Evolutionary conservation across 768 basidiomycete species (phyloP).

Genomic region (Xerocomellus dryophilus): DNA sequence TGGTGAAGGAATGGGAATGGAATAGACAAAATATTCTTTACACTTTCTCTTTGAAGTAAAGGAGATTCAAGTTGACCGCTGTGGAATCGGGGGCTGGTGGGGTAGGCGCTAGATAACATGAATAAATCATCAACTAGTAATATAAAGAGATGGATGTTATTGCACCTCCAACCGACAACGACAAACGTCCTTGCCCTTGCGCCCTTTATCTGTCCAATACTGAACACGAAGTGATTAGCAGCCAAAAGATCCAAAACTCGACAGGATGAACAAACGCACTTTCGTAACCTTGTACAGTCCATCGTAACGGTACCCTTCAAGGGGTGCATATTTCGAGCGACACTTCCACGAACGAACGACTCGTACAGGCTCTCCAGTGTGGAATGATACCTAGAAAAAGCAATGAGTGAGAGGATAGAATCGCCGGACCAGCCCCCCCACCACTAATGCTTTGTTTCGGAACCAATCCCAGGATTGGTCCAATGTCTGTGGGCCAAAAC

Average conservation of each 20-base stretch:
- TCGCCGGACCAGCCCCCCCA: neutral
- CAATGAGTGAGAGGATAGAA: neutral
- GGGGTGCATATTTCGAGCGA: slow-evolving; percentile 27
- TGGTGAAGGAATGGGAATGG: neutral
- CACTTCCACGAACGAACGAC: slow-evolving; percentile 24
- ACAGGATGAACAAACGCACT: slow-evolving; percentile 10
- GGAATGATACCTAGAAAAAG: slow-evolving; percentile 19
- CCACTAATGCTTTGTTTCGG: slow-evolving; percentile 18
- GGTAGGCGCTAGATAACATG: slow-evolving; percentile 23
- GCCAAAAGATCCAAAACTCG: neutral
- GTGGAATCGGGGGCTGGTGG: slow-evolving; percentile 24
- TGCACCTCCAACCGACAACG: slow-evolving; percentile 27
- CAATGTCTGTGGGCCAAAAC: slow-evolving; percentile 17
- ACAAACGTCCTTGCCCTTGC: slow-evolving; percentile 15
- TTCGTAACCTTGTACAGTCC: slow-evolving; percentile 26
- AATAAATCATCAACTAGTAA: neutral
- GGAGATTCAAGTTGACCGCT: too few species aligned
- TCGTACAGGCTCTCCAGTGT: slow-evolving; percentile 21
- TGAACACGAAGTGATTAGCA: neutral
- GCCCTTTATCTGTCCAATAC: slow-evolving; percentile 23
- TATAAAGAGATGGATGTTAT: neutral
- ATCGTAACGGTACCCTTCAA: slow-evolving; percentile 29
- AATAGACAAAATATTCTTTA: neutral
- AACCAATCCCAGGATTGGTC: slow-evolving; percentile 22
- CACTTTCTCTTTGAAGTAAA: too few species aligned